phyloP scores from a whole-genome alignment of 1,284 basidiomycete genomes.

The Trichosporon ovoides region DNA sequence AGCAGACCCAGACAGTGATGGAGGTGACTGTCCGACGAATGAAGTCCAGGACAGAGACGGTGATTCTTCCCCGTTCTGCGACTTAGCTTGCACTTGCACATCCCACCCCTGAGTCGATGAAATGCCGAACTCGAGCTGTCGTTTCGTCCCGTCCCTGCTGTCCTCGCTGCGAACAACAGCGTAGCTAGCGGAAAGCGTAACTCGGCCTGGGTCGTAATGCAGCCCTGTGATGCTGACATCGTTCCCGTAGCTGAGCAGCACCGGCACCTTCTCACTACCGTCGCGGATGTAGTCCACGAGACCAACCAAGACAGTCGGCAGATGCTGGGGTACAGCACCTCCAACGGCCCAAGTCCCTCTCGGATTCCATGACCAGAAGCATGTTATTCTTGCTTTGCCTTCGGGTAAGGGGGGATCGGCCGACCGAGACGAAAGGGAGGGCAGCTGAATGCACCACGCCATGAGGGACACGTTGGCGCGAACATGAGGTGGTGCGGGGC shows the following conservation, averaged over 20 bases:
- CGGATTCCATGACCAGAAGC: slow-evolving; percentile 96
- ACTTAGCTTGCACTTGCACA: slow-evolving; percentile 62
- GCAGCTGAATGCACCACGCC: slow-evolving; percentile 83
- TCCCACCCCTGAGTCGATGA: slow-evolving; percentile 85
- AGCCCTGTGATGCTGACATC: slow-evolving; percentile 73
- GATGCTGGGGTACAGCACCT: slow-evolving; percentile 59
- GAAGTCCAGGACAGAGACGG: slow-evolving; percentile 65
- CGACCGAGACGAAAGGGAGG: slow-evolving; percentile 30
- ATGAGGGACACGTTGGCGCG: slow-evolving; percentile 82
- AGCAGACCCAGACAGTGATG: slow-evolving; percentile 41
- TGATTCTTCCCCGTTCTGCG: slow-evolving; percentile 61
- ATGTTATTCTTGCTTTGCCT: slow-evolving; percentile 65
- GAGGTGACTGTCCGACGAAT: slow-evolving; percentile 55
- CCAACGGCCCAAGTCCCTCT: slow-evolving; percentile 77
- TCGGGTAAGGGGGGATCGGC: slow-evolving; percentile 46
- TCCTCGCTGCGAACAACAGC: slow-evolving; percentile 67
- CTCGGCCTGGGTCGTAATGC: slow-evolving; percentile 71
- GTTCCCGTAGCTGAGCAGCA: slow-evolving; percentile 70
- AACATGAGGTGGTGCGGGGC: slow-evolving; percentile 90
- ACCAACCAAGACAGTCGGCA: slow-evolving; percentile 73
- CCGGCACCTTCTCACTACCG: slow-evolving; percentile 67
- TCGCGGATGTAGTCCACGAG: slow-evolving; percentile 71
- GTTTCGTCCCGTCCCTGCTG: slow-evolving; percentile 42
- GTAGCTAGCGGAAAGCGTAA: slow-evolving; percentile 80
- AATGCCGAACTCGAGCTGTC: slow-evolving; percentile 71